Evolutionary conservation across 148 eudicot genomes (phyloP), one percentile per base, ranked within the genome.

Genomic region (Bassia scoparia): DNA sequence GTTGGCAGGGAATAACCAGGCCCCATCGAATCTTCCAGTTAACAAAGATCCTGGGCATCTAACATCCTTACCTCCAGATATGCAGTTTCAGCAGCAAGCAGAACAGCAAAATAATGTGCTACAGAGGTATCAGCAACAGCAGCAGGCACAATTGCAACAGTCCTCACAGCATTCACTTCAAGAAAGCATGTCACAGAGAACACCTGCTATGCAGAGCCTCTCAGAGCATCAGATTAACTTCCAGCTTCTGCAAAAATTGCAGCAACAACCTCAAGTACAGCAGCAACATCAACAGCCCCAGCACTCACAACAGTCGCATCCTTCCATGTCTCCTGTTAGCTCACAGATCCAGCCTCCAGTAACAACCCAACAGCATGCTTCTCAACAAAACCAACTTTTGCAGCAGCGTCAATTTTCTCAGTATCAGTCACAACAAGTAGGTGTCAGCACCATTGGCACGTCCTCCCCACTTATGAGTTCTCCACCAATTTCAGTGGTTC

Each of bases 211-310:
- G 43, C 86, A 86, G 68, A 80, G 73, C 78, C 76, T 89, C 63
- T 77, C 97, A 3, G 98, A 90, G 59, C 97, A 88, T 73, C 93
- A 91, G 72, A 83, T 86, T 73, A 95, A 91, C 70, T 46, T 89
- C 61, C 96, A 85, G 83, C 74, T 86, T 66, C 77, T 87, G 41
- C 91, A 89, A 78, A 84, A 88, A 70, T 65, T 87, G 64, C 93
- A 87, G 73, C 90, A 81, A 27, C 86, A 77, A 49, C 79, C 50
- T 7, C 84, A 79, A 21, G 26, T 72, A 61, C 88, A 81, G 29
- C 81, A 60, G 27, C 84, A 79, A 14, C 74, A 81, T 70, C 84
- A 50, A n/a, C 82, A 68, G 43, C 79, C 80, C 73, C 69, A 86
- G 50, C 95, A 84, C 68, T 70, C 80, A 72, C 85, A 84, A 55